phyloP scores from a whole-genome alignment of 2,329 filamentous ascomycete genomes.

The Ophiostoma novo-ulmi region DNA sequence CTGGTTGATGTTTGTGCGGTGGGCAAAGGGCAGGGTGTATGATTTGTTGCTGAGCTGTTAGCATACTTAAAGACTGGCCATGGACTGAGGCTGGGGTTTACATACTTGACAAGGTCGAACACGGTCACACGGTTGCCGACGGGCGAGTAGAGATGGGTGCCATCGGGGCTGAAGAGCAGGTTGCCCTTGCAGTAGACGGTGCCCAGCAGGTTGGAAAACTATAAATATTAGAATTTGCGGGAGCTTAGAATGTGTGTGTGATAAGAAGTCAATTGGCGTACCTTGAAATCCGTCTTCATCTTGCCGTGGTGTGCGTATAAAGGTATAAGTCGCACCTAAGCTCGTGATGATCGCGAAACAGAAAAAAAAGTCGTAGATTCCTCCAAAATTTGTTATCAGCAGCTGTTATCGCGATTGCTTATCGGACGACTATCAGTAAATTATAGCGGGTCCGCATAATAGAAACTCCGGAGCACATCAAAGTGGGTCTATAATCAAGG shows the following conservation, averaged over 20 bases:
- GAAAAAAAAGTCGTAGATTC: conserved; percentile 23
- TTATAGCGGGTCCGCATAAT: conserved; percentile 22
- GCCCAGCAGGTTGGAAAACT: conserved; percentile 98
- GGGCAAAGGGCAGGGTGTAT: conserved; percentile 79
- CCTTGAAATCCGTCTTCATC: conserved; percentile 99
- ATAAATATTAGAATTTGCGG: conserved; percentile 15
- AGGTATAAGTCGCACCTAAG: conserved; percentile 7
- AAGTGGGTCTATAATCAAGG: background rate
- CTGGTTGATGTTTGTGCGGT: conserved; percentile 86
- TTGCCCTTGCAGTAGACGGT: conserved; percentile 99
- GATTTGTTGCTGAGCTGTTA: conserved; percentile 67
- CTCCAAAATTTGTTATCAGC: conserved; percentile 24
- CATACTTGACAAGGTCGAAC: conserved; percentile 92
- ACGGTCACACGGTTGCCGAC: conserved; percentile 94
- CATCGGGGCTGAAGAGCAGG: conserved; percentile 92
- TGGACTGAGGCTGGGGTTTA: conserved; percentile 31
- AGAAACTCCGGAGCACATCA: conserved; percentile 16
- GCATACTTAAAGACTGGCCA: background rate
- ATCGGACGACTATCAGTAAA: conserved; percentile 18
- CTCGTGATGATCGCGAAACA: conserved; percentile 14
- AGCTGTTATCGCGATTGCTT: conserved; percentile 21
- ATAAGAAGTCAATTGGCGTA: conserved; percentile 35
- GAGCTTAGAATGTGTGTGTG: background rate
- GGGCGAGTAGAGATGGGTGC: conserved; percentile 89
- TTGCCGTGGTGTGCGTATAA: conserved; percentile 33